Conservation (phyloP, 257 asterid genomes). For the Misopates orontium region DNA sequence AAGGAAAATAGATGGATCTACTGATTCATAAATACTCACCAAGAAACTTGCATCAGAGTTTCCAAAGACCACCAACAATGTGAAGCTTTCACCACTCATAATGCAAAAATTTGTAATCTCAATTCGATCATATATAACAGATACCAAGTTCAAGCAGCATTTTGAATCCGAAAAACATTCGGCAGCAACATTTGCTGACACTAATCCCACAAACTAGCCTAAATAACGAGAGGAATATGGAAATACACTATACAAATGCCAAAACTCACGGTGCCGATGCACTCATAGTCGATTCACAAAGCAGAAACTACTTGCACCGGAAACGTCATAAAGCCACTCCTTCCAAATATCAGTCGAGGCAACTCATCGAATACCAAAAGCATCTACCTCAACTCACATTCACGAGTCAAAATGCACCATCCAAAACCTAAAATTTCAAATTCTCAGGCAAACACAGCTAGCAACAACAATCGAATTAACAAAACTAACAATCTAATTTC, state of each 20-base stretch:
- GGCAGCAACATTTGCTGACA: neutral
- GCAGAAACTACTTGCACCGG: no score
- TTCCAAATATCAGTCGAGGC: conserved; percentile 1
- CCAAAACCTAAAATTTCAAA: conserved; percentile 13
- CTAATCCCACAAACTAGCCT: conserved; percentile 13
- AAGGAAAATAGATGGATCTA: neutral
- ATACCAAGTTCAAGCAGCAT: neutral
- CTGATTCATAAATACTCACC: neutral
- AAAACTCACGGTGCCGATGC: neutral
- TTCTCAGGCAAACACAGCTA: conserved; percentile 6
- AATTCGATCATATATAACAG: neutral
- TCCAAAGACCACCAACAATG: conserved; percentile 9
- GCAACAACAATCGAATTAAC: neutral
- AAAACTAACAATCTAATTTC: conserved; percentile 5
- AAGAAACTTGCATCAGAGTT: neutral
- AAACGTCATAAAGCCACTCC: neutral
- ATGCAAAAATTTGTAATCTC: neutral
- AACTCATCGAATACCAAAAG: conserved; percentile 10
- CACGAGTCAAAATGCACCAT: conserved; percentile 8
- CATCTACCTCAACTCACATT: conserved; percentile 6
- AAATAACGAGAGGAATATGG: neutral
- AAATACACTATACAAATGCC: neutral
- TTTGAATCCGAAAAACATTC: neutral
- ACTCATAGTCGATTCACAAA: conserved; percentile 12
- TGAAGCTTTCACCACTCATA: neutral